A percentile compares a stretch with the other conserved stretches of the same genome.
Evolutionary conservation across 805 yeast genomes (phyloP).

Genomic region (Starmerella apicola): DNA sequence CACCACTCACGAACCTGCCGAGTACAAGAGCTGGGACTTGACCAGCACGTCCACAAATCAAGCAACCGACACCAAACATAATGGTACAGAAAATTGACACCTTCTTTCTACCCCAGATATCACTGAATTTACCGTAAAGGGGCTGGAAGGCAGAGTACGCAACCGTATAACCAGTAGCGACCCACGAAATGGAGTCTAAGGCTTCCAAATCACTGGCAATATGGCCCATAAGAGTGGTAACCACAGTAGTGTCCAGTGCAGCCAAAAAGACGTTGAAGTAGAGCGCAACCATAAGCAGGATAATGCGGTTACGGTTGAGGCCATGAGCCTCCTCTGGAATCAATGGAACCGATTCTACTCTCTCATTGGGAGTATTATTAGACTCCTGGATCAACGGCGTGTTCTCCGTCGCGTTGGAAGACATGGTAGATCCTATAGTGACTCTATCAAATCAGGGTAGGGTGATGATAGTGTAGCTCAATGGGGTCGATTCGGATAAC

Average conservation of each 20-base stretch:
- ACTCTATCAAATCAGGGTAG: too few species aligned
- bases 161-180: slow-evolving; percentile 56
- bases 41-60: slow-evolving; percentile 40
- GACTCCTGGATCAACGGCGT: too few species aligned
- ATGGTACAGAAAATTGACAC: slow-evolving; percentile 33
- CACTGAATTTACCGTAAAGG: slow-evolving; percentile 56
- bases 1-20: slow-evolving; percentile 70
- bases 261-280: slow-evolving; percentile 34
- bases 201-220: slow-evolving; percentile 50
- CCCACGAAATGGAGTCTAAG: slow-evolving; percentile 47
- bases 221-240: slow-evolving; percentile 44
- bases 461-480: too few species aligned
- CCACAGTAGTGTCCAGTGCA: slow-evolving; percentile 48
- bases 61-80: slow-evolving; percentile 37
- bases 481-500: too few species aligned
- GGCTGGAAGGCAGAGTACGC: slow-evolving; percentile 69
- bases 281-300: slow-evolving; percentile 20
- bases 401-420: too few species aligned
- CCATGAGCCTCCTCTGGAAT: slow-evolving; percentile 8
- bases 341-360: slow-evolving; percentile 7
- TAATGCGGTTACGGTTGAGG: slow-evolving; percentile 8
- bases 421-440: too few species aligned
- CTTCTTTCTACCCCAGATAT: slow-evolving; percentile 35
- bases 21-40: slow-evolving; percentile 48
- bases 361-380: too few species aligned